Evolutionary conservation across 2,329 filamentous ascomycete species (phyloP).

Genomic region (Chaetothyriales sp.): DNA sequence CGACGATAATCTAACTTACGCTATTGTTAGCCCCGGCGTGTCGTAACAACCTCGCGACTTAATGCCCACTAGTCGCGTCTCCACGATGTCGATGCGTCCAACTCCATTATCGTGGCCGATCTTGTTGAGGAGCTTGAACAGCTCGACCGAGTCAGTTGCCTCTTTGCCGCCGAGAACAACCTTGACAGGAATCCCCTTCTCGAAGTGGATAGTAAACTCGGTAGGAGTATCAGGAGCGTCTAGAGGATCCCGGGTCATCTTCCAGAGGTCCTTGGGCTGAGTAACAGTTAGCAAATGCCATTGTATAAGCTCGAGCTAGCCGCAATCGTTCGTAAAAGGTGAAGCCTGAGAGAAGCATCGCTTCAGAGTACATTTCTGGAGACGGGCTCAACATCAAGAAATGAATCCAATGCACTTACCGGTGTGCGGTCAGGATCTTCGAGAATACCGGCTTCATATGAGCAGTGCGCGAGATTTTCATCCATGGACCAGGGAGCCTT

Average conservation of each 20-base stretch:
- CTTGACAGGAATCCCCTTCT: conserved; percentile 62
- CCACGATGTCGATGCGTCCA: conserved; percentile 71
- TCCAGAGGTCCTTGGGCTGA: conserved; percentile 69
- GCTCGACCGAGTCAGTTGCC: conserved; percentile 54
- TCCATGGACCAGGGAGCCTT: conserved; percentile 55
- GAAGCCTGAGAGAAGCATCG: too few relatives aligned
- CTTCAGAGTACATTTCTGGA: too few relatives aligned
- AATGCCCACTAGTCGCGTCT: conserved; percentile 66
- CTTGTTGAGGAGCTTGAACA: conserved; percentile 47
- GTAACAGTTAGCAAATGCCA: conserved; percentile 22
- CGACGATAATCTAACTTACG: not conserved
- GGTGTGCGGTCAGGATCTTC: conserved; percentile 47
- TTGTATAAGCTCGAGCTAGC: conserved; percentile 44
- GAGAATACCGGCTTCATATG: conserved; percentile 59
- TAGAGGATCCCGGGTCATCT: conserved; percentile 36
- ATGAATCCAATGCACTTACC: conserved; percentile 23
- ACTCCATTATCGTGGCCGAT: conserved; percentile 59
- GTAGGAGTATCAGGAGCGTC: conserved; percentile 49
- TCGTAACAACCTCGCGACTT: conserved; percentile 77
- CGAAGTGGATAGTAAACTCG: conserved; percentile 58
- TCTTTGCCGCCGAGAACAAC: conserved; percentile 46
- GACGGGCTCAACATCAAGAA: too few relatives aligned
- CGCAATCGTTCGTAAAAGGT: too few relatives aligned
- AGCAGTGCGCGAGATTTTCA: conserved; percentile 52
- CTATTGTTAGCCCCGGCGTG: conserved; percentile 44